These are phyloP conservation scores for Lactarius tabidus DNA, from an alignment of 768 basidiomycete genomes.

Conservation along the genomic window DNA sequence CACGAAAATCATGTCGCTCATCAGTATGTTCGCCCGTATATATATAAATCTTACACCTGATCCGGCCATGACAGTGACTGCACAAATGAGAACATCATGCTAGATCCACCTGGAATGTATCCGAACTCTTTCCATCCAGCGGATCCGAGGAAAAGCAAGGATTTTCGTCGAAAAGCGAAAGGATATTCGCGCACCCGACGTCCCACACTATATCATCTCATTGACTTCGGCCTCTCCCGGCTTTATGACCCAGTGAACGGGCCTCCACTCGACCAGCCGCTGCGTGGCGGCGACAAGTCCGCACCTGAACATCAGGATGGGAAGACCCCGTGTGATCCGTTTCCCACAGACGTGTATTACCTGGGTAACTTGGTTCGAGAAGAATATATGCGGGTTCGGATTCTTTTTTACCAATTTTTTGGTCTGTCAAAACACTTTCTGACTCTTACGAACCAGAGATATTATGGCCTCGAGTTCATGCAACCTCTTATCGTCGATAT, in stretches of 20 bases:
- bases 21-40: neutral
- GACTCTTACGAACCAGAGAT: neutral
- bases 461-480: constrained; percentile 9
- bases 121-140: constrained; percentile 17
- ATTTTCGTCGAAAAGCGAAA: constrained; percentile 8
- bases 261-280: constrained; percentile 8
- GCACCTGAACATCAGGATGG: constrained; percentile 16
- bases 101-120: constrained; percentile 19
- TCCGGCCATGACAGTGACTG: neutral
- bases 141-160: neutral
- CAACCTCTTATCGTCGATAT: constrained; percentile 31
- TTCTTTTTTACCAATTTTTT: neutral
- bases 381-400: neutral
- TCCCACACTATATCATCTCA: constrained; percentile 7
- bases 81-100: constrained; percentile 13
- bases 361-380: constrained; percentile 10
- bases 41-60: no score
- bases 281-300: constrained; percentile 20
- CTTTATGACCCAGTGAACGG: constrained; percentile 8
- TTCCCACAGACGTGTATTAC: constrained; percentile 21
- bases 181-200: neutral
- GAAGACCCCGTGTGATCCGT: constrained; percentile 13
- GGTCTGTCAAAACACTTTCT: neutral
- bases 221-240: constrained; percentile 19
- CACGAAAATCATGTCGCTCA: constrained; percentile 22